Base-by-base conservation (phyloP, 2,329 filamentous ascomycete species). In the Fonsecaea nubica region DNA sequence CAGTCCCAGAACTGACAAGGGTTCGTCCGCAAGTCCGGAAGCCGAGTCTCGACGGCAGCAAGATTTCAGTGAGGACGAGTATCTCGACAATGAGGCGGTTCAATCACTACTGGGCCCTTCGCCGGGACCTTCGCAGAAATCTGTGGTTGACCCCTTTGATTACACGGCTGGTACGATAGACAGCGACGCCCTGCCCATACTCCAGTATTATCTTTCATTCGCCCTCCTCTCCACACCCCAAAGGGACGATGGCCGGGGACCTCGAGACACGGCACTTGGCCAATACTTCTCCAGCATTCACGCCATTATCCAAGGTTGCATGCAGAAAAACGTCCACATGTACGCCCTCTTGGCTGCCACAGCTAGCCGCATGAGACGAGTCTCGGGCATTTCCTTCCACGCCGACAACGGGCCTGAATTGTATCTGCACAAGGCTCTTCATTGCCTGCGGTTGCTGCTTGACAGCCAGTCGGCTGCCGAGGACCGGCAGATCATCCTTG, bases 361-460 rank as follows among this genome's bases (percentile, higher is more conserved):
- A 13, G 64, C 64, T 10, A 66, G 64, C 32, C 64, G 60, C 5
- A 66, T 66, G 64, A 56, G 59, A 48, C 45, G 58, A 8, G 64
- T 66, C 25, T 63, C 60, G 9, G 55, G 55, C 10, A 38, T 66
- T 7, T 50, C 54, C 4, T 66, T 66, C 36, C 52, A 35, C 7
- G 35, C 60, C 13, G 62, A 64, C 38, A 61, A 66, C 35, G 66
- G 68, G 18, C 68, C 68, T 4, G 68, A 69, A 52, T 55, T 62
- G 21, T 69, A 68, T 52, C 61, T 67, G 3, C 57, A 67, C 52
- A 67, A 64, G 35, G 68, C 68, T n/a, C 66, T 67, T 6, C 66
- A 63, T 18, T 54, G 63, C 32, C 53, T 69, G n/a, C 56, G 68
- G 15, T 54, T 57, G 30, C 54, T 68, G 30, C 57, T 69, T 18